These are phyloP conservation scores for Ceratobasidium papillatum DNA, from an alignment of 1,284 basidiomycete genomes.

Conservation along the genomic window DNA sequence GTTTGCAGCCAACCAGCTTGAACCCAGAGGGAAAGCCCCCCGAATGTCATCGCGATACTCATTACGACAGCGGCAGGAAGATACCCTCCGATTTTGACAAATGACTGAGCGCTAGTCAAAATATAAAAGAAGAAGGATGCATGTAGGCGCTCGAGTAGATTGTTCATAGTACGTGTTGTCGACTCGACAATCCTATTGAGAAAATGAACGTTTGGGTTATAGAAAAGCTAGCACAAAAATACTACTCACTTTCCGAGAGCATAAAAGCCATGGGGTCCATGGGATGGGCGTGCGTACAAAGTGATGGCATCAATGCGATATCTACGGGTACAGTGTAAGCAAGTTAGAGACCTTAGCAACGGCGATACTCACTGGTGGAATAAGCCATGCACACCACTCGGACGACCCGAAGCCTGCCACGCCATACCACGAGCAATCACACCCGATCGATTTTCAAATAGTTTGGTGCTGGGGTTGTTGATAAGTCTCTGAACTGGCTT, in stretches of 20 bases:
- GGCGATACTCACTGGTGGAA: conserved; percentile 68
- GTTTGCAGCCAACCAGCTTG: conserved; percentile 62
- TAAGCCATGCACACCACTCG: conserved; percentile 81
- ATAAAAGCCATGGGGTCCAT: conserved; percentile 95
- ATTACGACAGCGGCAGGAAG: conserved; percentile 85
- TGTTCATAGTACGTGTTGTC: conserved; percentile 87
- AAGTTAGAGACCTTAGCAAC: conserved; percentile 1
- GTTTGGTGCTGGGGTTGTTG: conserved; percentile 51
- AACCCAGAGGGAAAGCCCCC: conserved; percentile 77
- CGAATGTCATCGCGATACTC: conserved; percentile 82
- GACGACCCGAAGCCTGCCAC: conserved; percentile 73
- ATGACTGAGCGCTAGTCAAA: conserved; percentile 74
- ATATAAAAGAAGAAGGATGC: conserved; percentile 97
- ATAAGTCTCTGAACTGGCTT: conserved; percentile 27
- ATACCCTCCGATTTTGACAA: conserved; percentile 89
- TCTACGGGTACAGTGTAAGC: conserved; percentile 54
- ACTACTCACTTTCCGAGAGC: conserved; percentile 79
- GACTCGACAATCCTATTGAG: conserved; percentile 77
- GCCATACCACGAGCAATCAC: conserved; percentile 71
- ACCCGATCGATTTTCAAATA: conserved; percentile 65
- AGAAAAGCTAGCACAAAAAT: not conserved
- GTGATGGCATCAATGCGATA: conserved; percentile 96
- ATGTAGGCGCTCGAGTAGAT: conserved; percentile 91
- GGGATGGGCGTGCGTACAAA: conserved; percentile 85
- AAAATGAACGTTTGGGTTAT: not conserved